phyloP scores from a whole-genome alignment of 129 eudicot genomes.

The Oenanthe sinensis region DNA sequence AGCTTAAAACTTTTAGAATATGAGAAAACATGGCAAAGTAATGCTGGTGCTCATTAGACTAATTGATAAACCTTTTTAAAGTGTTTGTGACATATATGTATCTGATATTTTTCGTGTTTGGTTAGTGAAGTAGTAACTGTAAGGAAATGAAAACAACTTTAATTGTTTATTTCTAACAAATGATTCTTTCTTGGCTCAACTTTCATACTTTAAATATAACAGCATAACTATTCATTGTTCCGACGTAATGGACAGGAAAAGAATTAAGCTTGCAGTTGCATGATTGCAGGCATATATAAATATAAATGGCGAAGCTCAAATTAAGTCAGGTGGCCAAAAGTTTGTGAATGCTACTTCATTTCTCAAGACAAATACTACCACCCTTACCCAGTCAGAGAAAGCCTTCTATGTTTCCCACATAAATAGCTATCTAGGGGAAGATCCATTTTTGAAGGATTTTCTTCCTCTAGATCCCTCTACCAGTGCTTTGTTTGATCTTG shows the following conservation, averaged over 20 bases:
- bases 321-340: slow-evolving; percentile 39
- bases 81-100: background rate
- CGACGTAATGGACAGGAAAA: background rate
- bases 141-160: background rate
- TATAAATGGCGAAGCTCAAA: slow-evolving; percentile 35
- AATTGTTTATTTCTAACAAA: background rate
- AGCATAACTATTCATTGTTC: background rate
- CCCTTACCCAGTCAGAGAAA: slow-evolving; percentile 47
- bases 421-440: slow-evolving; percentile 54
- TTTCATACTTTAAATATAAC: background rate
- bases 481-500: slow-evolving; percentile 45
- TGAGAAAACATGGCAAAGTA: background rate
- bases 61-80: background rate
- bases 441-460: slow-evolving; percentile 44
- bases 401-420: slow-evolving; percentile 55
- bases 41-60: background rate
- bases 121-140: background rate
- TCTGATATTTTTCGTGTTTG: background rate
- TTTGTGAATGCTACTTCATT: slow-evolving; percentile 37
- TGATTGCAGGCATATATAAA: slow-evolving; percentile 34
- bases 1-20: background rate
- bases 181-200: background rate
- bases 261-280: slow-evolving; percentile 4
- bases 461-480: slow-evolving; percentile 49
- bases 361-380: slow-evolving; percentile 46